A percentile compares a stretch with the other conserved stretches of the same genome.
phyloP scores from a whole-genome alignment of 352 stramenopile genomes.

The Chrysophaeum taylorii region DNA sequence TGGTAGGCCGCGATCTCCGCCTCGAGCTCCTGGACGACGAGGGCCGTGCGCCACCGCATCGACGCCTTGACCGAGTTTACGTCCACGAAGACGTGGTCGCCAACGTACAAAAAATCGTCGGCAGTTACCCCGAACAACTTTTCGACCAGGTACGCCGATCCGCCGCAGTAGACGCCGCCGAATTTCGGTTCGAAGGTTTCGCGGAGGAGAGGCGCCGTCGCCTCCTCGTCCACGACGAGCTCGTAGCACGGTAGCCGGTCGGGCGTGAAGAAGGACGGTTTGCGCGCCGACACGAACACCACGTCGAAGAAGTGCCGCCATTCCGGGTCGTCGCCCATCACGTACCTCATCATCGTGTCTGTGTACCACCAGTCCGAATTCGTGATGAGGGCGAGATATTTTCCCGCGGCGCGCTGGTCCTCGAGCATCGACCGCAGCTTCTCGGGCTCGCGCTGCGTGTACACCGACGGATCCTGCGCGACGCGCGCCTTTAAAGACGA shows the following conservation, averaged over 20 bases:
- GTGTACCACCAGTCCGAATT: slow-evolving; percentile 12
- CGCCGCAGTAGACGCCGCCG: background rate
- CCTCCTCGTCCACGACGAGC: background rate
- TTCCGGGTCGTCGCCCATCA: background rate
- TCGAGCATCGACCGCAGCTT: background rate
- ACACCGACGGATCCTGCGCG: background rate
- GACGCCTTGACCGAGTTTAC: slow-evolving; percentile 6
- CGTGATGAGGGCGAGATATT: slow-evolving; percentile 8
- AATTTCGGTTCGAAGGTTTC: background rate
- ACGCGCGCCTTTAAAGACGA: background rate
- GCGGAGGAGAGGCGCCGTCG: background rate
- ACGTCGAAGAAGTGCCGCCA: slow-evolving; percentile 10
- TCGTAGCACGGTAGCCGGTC: slow-evolving; percentile 10
- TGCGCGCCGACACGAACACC: background rate
- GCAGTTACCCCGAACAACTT: background rate
- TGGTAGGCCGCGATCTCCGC: background rate
- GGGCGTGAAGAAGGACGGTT: slow-evolving; percentile 3
- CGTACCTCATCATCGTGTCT: slow-evolving; percentile 8
- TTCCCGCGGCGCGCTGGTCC: slow-evolving; percentile 1
- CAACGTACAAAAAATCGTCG: slow-evolving; percentile 2
- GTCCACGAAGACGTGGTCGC: slow-evolving; percentile 13
- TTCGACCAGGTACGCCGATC: slow-evolving; percentile 1
- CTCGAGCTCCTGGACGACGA: slow-evolving; percentile 15
- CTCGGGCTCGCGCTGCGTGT: slow-evolving; percentile 9
- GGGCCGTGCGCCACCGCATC: slow-evolving; percentile 10